Base-by-base conservation (phyloP, 1,284 basidiomycete species). In the Moesziomyces sp. region DNA sequence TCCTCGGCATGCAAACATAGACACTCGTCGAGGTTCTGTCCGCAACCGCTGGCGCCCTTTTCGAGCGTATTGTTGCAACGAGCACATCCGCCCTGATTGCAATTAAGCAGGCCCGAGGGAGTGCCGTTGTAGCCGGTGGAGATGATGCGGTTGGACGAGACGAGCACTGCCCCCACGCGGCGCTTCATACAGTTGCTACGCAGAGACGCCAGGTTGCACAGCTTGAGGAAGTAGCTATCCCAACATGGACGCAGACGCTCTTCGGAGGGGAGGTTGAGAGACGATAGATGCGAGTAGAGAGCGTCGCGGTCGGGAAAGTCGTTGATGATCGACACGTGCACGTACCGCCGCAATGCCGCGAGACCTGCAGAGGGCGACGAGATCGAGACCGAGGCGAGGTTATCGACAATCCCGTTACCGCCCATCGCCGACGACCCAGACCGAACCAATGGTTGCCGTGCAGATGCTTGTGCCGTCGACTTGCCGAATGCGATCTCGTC, bases 41-140 rank as follows among this genome's bases (percentile, higher is more conserved):
- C 87, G 14, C 87, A 86, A 21, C 65, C 74, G 19, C 61, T 70
- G 34, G 58, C 64, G 3, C 42, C 58, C 14, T 38, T 40, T 21
- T 49, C 23, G 44, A 72, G 62, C 1, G 70, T 73, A 21, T 75
- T 81, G 59, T 84, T 83, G 58, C 81, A 78, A 7, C 83, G 63
- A 6, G 59, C 53, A 49, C 83, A 84, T 8, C 84, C 84, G 30
- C 84, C 84, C 34, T 84, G 78, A 58, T 79, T 81, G 64, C 84
- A 85, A 51, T 85, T 85, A 19, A 40, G 87, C 44, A 97, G 87
- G 3, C 94, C 94, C 10, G 93, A 88, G 10, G 97, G 93, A 0
- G 97, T 99, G 4, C 97, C 97, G 81, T 99, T 99, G 85, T 99
- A 99, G 87, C 97, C 97, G 1, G 97, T 97, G n/a, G 93, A 90